Evolutionary conservation across 345 rosid genomes (phyloP), one percentile per base, ranked within the genome.

Genomic region (Turritis glabra): DNA sequence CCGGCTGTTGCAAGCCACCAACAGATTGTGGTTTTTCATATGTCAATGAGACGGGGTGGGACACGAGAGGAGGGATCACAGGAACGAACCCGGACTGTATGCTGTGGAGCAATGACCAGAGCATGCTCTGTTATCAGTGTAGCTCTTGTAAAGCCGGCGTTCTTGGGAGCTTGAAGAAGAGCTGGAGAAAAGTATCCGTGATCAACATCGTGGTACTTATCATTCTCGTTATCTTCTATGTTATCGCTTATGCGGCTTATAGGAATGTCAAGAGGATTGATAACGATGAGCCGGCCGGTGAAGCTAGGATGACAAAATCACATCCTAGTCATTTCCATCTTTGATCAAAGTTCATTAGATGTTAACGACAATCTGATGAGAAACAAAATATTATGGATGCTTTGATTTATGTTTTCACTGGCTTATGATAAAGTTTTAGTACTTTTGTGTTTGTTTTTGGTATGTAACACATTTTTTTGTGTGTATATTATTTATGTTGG

Each of bases 1-100:
- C 97, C 2, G 97, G 99, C 25, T 95, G 99, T 79, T 95, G 99
- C 86, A 95, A 92, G 86, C 98, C 98, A 1, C 99, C 96, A 9
- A 68, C 92, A 13, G 92, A 85, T 3, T 95, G 99, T 21, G 93
- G 94, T 11, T 92, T 17, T 79, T 38, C 53, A 5, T 95, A 92
- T 37, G 71, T 32, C 68, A 95, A 90, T 74, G 99, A 90, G 88
- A 95, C 99, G 0, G 22, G 19, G 0, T 95, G 99, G 99, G 52
- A 4, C 8, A 3, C 72, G 0, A 80, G 75, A 11, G 87, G 90
- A 18, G 96, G 86, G n/a, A 7, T 56, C 38, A 47, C 13, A 4
- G 83, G 72, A 12, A 3, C 62, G 9, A 82, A 85, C 76, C 37
- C 19, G 0, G 98, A 95, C 84, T 95, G 99, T 87, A 69, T 58